These are phyloP conservation scores for Clitocybe nebularis DNA, from an alignment of 1,284 basidiomycete species.

Conservation along the genomic window DNA sequence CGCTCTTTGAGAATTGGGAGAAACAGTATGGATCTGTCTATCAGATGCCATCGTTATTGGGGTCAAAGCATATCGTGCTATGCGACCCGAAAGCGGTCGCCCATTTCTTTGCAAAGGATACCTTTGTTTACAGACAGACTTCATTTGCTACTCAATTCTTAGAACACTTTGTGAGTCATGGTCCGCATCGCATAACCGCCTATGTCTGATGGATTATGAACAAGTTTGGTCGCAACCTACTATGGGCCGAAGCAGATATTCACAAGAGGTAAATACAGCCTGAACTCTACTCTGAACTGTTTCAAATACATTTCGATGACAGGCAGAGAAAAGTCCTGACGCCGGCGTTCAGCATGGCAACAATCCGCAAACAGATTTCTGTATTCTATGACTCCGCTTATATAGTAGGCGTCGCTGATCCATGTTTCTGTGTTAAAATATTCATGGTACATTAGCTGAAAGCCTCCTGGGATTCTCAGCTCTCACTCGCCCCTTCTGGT, in stretches of 20 bases:
- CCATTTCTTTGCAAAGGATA: slow-evolving; percentile 41
- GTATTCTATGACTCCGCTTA: slow-evolving; percentile 44
- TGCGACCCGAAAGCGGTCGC: slow-evolving; percentile 47
- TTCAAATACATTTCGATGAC: neutral
- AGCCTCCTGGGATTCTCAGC: slow-evolving; percentile 48
- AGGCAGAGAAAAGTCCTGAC: slow-evolving; percentile 42
- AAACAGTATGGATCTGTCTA: slow-evolving; percentile 42
- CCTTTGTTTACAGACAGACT: slow-evolving; percentile 36
- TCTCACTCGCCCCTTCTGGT: slow-evolving; percentile 31
- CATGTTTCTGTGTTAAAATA: neutral
- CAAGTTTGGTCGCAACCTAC: slow-evolving; percentile 37
- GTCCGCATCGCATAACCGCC: too few species aligned
- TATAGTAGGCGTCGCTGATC: slow-evolving; percentile 35
- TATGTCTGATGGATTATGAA: slow-evolving; percentile 25
- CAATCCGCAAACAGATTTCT: slow-evolving; percentile 35
- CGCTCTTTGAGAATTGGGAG: slow-evolving; percentile 32
- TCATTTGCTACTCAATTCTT: slow-evolving; percentile 25
- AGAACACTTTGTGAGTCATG: slow-evolving; percentile 24
- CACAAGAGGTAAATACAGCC: slow-evolving; percentile 22
- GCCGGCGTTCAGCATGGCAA: slow-evolving; percentile 42
- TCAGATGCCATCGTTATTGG: slow-evolving; percentile 31
- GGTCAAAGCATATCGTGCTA: slow-evolving; percentile 32
- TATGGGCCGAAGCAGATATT: slow-evolving; percentile 43
- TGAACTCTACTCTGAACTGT: neutral
- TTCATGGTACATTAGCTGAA: slow-evolving; percentile 34